phyloP scores from a whole-genome alignment of 805 yeast species.

The Lipomyces japonicus region DNA sequence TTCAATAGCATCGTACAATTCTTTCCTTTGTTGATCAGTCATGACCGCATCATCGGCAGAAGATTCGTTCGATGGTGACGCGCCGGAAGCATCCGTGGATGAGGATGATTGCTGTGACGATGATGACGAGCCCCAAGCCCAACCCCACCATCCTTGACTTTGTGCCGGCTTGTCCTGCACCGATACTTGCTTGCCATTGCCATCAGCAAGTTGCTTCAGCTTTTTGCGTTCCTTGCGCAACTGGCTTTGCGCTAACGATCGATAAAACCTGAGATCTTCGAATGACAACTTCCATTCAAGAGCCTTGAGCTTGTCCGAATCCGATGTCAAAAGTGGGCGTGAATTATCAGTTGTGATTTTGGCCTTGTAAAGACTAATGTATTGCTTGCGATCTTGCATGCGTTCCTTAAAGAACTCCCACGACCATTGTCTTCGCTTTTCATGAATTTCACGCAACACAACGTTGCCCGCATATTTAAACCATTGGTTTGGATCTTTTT shows the following conservation, averaged over 20 bases:
- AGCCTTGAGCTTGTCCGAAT: slow-evolving; percentile 42
- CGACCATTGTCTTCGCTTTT: slow-evolving; percentile 73
- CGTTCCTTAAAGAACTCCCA: slow-evolving; percentile 78
- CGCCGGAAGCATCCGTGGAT: slow-evolving; percentile 7
- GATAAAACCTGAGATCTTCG: slow-evolving; percentile 80
- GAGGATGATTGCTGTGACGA: slow-evolving; percentile 8
- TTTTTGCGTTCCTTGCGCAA: slow-evolving; percentile 51
- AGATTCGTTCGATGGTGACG: not conserved
- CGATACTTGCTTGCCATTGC: not conserved
- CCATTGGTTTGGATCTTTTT: slow-evolving; percentile 76
- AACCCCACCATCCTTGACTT: slow-evolving; percentile 54
- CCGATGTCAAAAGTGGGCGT: slow-evolving; percentile 25
- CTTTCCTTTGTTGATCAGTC: slow-evolving; percentile 84
- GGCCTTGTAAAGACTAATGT: slow-evolving; percentile 63
- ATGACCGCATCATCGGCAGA: slow-evolving; percentile 43
- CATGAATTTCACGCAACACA: slow-evolving; percentile 75
- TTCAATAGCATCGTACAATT: slow-evolving; percentile 89
- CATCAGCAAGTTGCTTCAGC: slow-evolving; percentile 7
- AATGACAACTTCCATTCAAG: slow-evolving; percentile 60
- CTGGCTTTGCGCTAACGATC: slow-evolving; percentile 72
- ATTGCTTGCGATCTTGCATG: slow-evolving; percentile 66
- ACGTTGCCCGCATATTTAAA: slow-evolving; percentile 73
- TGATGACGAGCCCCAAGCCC: slow-evolving; percentile 44
- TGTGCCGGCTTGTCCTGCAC: slow-evolving; percentile 17
- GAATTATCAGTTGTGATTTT: slow-evolving; percentile 43